Base-by-base conservation (phyloP, 108 stramenopile genomes). In the Stephanodiscus triporus region DNA sequence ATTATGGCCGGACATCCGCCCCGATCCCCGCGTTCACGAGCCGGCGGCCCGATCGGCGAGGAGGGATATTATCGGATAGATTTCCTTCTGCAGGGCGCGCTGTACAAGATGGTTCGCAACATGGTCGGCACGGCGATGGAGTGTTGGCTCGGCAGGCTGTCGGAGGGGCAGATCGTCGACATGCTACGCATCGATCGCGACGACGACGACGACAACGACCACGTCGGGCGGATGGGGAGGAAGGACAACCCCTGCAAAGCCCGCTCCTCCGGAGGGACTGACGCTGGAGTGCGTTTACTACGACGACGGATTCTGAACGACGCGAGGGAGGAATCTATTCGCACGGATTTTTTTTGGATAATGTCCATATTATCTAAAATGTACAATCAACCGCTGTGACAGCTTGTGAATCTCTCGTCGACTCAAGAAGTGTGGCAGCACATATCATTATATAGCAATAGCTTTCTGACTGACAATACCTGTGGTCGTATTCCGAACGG, bases 81-180 rank as follows among this genome's bases (percentile, higher is more conserved):
- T 30, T 78, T 95, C 54, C 47, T 73, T 19, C 60, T 95, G 37
- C 66, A 91, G 26, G 94, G 94, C 37, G 94, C 94, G 14, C 59
- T 95, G 61, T 95, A 95, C 76, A 95, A 92, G 68, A 91, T 91
- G 88, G 88, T 95, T 1, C 82, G 94, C 36, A 95, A 95, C 61
- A 86, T 95, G 86, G 89, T 95, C 5, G 94, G 94, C 9, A 90
- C 90, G 11, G 91, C 89, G 14, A 63, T 92, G 17, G 89, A 92
- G 48, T 89, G 87, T 4, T 84, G 86, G 66, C 51, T 76, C 11
- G 87, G 86, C 0, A 67, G 72, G 22, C 72, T 87, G 51, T 7
- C 51, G 6, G 83, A 89, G 60, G 68, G 76, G 27, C 63, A 61
- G 27, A 78, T 94, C 40, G 50, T 75, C 2, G 56, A 85, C 13